phyloP scores from a whole-genome alignment of 257 asterid genomes.

The Fraxinus anomala region DNA sequence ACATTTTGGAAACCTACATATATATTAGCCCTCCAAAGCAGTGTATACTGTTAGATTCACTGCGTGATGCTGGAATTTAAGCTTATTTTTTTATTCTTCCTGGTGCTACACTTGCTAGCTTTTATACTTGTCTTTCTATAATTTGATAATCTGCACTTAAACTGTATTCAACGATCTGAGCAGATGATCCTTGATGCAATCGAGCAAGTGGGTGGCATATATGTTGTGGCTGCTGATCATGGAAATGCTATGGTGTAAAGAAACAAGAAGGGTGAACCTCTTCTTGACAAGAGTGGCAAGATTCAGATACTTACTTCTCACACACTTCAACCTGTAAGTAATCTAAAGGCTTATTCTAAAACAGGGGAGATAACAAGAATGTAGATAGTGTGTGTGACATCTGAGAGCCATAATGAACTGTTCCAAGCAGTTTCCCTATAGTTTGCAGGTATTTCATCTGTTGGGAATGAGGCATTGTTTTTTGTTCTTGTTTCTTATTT shows the following conservation, averaged over 20 bases:
- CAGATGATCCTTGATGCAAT: slow-evolving; percentile 90
- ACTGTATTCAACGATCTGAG: slow-evolving; percentile 11
- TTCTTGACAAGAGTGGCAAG: slow-evolving; percentile 79
- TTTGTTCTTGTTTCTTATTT: background rate
- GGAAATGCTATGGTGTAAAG: slow-evolving; percentile 99
- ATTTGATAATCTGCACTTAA: background rate
- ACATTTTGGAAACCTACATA: too few species aligned
- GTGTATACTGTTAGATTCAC: too few species aligned
- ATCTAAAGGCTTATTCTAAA: background rate
- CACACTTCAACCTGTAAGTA: slow-evolving; percentile 70
- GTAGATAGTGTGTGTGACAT: background rate
- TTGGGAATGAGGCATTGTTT: too few species aligned
- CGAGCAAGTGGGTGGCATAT: slow-evolving; percentile 92
- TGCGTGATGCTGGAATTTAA: too few species aligned
- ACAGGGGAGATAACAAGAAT: background rate
- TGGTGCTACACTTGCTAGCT: too few species aligned
- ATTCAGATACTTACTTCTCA: slow-evolving; percentile 71
- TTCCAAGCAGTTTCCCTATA: background rate
- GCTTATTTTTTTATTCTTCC: too few species aligned
- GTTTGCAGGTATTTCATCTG: background rate
- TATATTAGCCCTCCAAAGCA: too few species aligned
- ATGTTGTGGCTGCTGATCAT: slow-evolving; percentile 94
- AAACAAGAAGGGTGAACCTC: slow-evolving; percentile 94
- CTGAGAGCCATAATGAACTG: background rate
- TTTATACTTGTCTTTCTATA: too few species aligned